phyloP scores from a whole-genome alignment of 169 alveolate genomes.

The Plasmodium cynomolgi region DNA sequence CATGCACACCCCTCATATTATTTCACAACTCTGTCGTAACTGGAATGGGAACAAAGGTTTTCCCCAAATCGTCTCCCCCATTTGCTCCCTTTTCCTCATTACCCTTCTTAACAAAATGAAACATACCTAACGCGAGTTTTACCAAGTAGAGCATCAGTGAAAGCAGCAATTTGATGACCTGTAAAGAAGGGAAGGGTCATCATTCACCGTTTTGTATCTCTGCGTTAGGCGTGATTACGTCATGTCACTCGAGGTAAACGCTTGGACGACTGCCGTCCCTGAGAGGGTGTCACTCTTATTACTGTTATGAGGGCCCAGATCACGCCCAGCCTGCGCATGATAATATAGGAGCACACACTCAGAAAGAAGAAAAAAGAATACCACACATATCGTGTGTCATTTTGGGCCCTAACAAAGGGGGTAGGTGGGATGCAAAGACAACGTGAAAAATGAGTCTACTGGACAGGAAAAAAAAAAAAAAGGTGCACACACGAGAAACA shows the following conservation, averaged over 20 bases:
- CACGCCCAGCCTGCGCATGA: slow-evolving; percentile 61
- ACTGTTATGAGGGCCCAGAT: slow-evolving; percentile 52
- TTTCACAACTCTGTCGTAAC: slow-evolving; percentile 16
- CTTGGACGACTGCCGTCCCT: neutral
- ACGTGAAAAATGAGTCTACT: neutral
- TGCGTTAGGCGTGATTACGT: neutral
- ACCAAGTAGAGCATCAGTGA: slow-evolving; percentile 20
- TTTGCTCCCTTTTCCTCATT: neutral
- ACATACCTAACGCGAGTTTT: neutral
- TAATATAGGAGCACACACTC: slow-evolving; percentile 48
- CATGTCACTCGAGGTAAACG: neutral
- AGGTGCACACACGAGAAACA: neutral
- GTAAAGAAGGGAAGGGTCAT: neutral
- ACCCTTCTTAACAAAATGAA: slow-evolving; percentile 6
- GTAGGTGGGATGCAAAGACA: neutral
- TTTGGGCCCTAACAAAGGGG: slow-evolving; percentile 34
- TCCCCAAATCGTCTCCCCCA: neutral
- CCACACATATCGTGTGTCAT: slow-evolving; percentile 70
- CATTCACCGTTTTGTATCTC: neutral
- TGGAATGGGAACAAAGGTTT: neutral
- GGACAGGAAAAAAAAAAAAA: neutral
- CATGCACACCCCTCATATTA: neutral
- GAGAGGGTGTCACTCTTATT: neutral
- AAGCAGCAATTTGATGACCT: slow-evolving; percentile 19
- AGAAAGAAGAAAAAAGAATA: slow-evolving; percentile 63